Percentiles rank a stretch among this genome's conserved stretches.
Conservation (phyloP, 768 basidiomycete genomes). For the Daedaleopsis nitida region DNA sequence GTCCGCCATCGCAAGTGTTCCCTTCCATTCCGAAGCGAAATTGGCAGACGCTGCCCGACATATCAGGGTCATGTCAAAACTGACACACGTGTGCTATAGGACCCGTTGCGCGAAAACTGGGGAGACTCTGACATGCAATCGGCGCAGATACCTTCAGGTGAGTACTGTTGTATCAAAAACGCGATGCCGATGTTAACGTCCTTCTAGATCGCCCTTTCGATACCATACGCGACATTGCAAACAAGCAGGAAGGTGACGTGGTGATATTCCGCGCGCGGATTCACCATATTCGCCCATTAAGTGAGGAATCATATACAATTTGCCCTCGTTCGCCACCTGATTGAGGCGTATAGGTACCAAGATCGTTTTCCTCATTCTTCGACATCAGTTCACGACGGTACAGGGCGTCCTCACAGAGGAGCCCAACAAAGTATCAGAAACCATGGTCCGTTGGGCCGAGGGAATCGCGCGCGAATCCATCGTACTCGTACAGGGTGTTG, state of each 20-base stretch:
- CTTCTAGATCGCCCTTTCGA: conserved; percentile 4
- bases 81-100: conserved; percentile 13
- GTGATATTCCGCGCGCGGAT: conserved; percentile 87
- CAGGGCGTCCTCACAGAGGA: conserved; percentile 80
- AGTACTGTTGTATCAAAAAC: conserved; percentile 27
- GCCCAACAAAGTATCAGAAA: conserved; percentile 79
- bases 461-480: conserved; percentile 82
- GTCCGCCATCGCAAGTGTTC: background rate
- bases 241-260: conserved; percentile 61
- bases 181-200: conserved; percentile 38
- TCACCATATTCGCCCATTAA: conserved; percentile 85
- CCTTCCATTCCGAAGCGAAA: background rate
- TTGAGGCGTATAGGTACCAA: conserved; percentile 58
- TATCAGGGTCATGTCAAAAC: no score
- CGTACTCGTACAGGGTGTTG: conserved; percentile 82
- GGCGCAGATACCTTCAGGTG: conserved; percentile 72
- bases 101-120: conserved; percentile 47
- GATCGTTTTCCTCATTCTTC: conserved; percentile 90
- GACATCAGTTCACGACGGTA: conserved; percentile 81
- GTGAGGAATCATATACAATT: conserved; percentile 4
- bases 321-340: background rate
- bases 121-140: conserved; percentile 88
- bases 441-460: conserved; percentile 96
- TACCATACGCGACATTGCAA: conserved; percentile 40
- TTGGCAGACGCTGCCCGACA: no score